Evolutionary conservation across 345 rosid species (phyloP).

Genomic region (Capsella bursapastoris): DNA sequence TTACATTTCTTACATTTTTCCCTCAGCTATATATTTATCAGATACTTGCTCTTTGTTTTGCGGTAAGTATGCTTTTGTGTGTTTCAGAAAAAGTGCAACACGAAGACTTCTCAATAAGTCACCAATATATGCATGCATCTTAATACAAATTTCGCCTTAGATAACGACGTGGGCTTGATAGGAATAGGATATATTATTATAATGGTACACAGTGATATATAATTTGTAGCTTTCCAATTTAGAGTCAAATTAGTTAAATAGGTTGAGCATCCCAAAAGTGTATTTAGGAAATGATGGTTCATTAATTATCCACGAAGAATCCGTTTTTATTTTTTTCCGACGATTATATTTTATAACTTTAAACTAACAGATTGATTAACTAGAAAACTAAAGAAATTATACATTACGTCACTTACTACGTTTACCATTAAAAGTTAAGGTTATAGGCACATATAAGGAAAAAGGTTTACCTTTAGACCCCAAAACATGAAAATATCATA

Average conservation of each 20-base stretch:
- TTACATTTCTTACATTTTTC: background rate
- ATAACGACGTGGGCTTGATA: background rate
- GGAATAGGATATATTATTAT: background rate
- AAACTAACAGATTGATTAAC: background rate
- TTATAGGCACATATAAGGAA: background rate
- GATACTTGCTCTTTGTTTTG: background rate
- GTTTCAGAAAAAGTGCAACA: background rate
- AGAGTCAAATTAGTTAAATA: no score
- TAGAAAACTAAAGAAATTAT: no score
- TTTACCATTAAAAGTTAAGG: background rate
- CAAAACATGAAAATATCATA: no score
- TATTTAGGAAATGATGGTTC: background rate
- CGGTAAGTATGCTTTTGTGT: background rate
- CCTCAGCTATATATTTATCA: background rate
- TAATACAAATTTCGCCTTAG: background rate
- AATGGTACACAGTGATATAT: no score
- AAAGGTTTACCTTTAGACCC: no score
- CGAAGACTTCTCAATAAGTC: background rate
- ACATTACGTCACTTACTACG: slow-evolving; percentile 7
- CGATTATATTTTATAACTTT: background rate
- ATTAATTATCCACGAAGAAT: background rate
- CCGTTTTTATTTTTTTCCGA: background rate
- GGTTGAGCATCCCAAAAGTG: background rate
- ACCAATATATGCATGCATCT: background rate
- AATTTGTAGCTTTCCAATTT: background rate